Evolutionary conservation across 352 stramenopile species (phyloP).

Genomic region (Globisporangium polare): DNA sequence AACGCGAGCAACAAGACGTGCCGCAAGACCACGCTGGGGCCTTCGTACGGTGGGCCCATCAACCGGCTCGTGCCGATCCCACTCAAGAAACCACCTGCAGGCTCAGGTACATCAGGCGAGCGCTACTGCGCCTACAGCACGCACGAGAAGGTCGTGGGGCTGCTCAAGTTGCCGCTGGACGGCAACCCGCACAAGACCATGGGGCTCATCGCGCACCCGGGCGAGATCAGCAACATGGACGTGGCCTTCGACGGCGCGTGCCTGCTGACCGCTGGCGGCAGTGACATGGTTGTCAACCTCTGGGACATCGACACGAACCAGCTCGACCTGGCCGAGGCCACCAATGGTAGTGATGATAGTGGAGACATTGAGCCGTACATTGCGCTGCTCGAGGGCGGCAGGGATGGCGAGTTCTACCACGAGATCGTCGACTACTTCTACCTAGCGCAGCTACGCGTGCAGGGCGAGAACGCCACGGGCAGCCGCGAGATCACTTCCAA

Average conservation of each 20-base stretch:
- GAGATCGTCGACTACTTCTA: constrained; percentile 96
- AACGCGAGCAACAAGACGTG: constrained; percentile 90
- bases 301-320: constrained; percentile 85
- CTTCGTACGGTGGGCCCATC: constrained; percentile 88
- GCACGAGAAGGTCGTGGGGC: constrained; percentile 77
- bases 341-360: constrained; percentile 8
- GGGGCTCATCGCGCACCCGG: constrained; percentile 91
- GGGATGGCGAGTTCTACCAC: constrained; percentile 79
- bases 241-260: constrained; percentile 84
- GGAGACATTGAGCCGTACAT: constrained; percentile 67
- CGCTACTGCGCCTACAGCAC: constrained; percentile 82
- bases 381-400: constrained; percentile 82
- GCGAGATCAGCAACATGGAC: constrained; percentile 82
- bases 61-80: constrained; percentile 74
- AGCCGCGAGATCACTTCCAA: constrained; percentile 57
- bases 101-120: constrained; percentile 24
- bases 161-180: constrained; percentile 89
- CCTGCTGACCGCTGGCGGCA: constrained; percentile 85
- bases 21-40: constrained; percentile 86
- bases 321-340: constrained; percentile 66
- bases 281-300: constrained; percentile 90
- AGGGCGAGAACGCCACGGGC: constrained; percentile 85
- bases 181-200: constrained; percentile 90
- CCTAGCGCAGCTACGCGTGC: constrained; percentile 88
- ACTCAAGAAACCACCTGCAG: constrained; percentile 13